Base-by-base conservation (phyloP, 2,329 filamentous ascomycete species). In the Drechslerella coelobrocha region DNA sequence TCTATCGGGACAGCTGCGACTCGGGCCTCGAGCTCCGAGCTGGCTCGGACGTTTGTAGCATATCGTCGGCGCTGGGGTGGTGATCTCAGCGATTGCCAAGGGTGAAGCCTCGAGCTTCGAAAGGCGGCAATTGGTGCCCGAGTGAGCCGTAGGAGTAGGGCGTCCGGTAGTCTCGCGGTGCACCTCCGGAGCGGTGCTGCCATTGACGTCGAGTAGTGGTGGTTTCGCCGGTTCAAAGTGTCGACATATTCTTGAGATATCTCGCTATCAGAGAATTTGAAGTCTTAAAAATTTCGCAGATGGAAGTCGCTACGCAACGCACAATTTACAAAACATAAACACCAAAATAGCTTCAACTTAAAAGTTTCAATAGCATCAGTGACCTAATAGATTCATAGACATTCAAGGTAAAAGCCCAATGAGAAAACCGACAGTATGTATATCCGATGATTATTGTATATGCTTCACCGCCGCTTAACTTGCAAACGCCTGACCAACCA, bases 1-100 rank as follows among this genome's bases (percentile, higher is more conserved):
- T 89, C 86, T 76, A 92, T 88, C 1, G 90, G 90, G 60, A 93
- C 92, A 4, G 85, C 86, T 14, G 86, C 82, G 69, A 93, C 92
- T 73, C 86, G 84, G 45, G 79, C 78, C 75, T 86, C 84, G 59
- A 86, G 80, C 19, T 83, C 82, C 23, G 65, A 57, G n/a, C 19
- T 69, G n/a, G 57, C 65, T 45, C 65, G 57, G 39, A 62, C 45
- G 19, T 39, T 68, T 6, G 57, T 31, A 26, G 53, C 65, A 59
- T 69, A 50, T 47, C 59, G 57, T 47, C 65, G 53, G 52, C 62
- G 65, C 50, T 31, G 50, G 34, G 19, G 37, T 26, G 41, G 45
- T n/a, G 43, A 27, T 14, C 12, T 10, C 17, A 39, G 12, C 34
- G 34, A 39, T n/a, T 10, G 34, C 34, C 34, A 39, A 10, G 34